Evolutionary conservation across 345 rosid species (phyloP), one percentile per base, ranked within the genome.

Genomic region (Citrus reticulata): DNA sequence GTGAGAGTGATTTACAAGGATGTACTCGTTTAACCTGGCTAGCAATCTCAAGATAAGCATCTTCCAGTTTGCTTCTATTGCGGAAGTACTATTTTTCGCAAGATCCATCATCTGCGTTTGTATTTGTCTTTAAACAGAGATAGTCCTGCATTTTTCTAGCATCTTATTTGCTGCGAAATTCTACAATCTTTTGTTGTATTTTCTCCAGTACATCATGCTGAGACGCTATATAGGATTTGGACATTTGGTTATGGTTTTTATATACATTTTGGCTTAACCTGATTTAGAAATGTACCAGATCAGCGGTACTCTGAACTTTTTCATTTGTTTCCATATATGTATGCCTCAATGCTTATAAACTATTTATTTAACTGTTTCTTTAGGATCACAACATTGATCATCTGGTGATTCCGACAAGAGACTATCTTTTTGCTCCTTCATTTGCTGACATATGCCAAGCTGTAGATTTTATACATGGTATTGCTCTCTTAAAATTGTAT

Each of bases 341-440:
- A 37, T 39, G 34, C 32, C 77, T 58, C 32, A 39, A 25, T 59
- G 55, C 67, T 73, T 66, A 60, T 73, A 22, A 20, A 58, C 27
- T 39, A 19, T 39, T 16, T 59, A 39, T 60, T 61, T 27, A 68
- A 57, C 80, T 76, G 72, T 81, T 35, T 60, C 76, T 72, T 39
- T 80, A 93, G 99, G 91, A 89, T 76, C 77, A 87, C 85, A 90
- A 83, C 86, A 95, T 95, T 87, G 84, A 91, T 77, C 99, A 95
- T 86, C 84, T 95, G 88, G 97, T 93, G 84, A 90, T 95, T 78
- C 96, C 99, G 60, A 95, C 99, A 17, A 88, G 97, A 82, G 99
- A 95, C 85, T 95, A 95, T 85, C 90, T 88, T 83, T 95, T 93
- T 89, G 99, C 98, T 64, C 99, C 99, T 13, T 89, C 97, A 35